Evolutionary conservation across 2,329 filamentous ascomycete genomes (phyloP).

Genomic region (Chaetomiaceae sp.): DNA sequence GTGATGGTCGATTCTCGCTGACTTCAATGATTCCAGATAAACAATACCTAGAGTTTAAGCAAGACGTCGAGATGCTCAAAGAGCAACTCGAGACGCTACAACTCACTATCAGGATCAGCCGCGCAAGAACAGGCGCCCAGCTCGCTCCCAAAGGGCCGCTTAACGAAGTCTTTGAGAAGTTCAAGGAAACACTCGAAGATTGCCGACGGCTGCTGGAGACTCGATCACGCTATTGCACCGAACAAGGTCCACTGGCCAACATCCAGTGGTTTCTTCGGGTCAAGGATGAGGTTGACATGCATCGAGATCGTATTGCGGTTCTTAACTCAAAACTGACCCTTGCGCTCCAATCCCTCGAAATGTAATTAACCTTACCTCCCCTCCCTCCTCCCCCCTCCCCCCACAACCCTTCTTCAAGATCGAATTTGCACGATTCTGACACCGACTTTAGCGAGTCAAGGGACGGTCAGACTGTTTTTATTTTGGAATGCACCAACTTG

Average conservation of each 20-base stretch:
- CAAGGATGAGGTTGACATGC: conserved; percentile 16
- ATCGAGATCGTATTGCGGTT: conserved; percentile 17
- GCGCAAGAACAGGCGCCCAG: not conserved
- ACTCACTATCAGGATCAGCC: not conserved
- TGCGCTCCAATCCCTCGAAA: conserved; percentile 13
- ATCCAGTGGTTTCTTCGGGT: conserved; percentile 14
- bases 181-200: conserved; percentile 12
- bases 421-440: not conserved
- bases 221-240: not conserved
- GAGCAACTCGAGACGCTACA: not conserved
- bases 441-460: not conserved
- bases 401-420: too few species aligned
- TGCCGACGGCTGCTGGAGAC: conserved; percentile 10
- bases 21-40: not conserved
- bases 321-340: conserved; percentile 16
- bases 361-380: not conserved
- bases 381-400: too few species aligned
- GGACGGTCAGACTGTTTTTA: not conserved
- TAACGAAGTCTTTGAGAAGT: conserved; percentile 3
- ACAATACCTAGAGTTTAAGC: conserved; percentile 12
- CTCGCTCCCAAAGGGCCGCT: not conserved
- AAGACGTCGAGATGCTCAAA: conserved; percentile 5
- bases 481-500: not conserved
- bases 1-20: not conserved
- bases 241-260: conserved; percentile 9